Conservation (phyloP, 176 grass and related monocot species). For the bread wheat (Triticum aestivum) region IWGSC_CS_RefSeq_v2.1 NC_057803.1:599963018-599963517, state of each 20-base stretch:
- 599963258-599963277: conserved; percentile 47
- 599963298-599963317: conserved; percentile 17
- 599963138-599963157: conserved; percentile 24
- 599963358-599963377: conserved; percentile 37
- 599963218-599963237: conserved; percentile 44
- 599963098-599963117: conserved; percentile 43
- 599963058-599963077: conserved; percentile 42
- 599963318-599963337: conserved; percentile 16
- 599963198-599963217: conserved; percentile 42
- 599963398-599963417: not conserved
- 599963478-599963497: not conserved
- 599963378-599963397: not conserved
- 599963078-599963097: conserved; percentile 52
- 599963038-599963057: not conserved
- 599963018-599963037: conserved; percentile 46
- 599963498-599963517: not conserved
- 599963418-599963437: conserved; percentile 46
- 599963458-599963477: not conserved
- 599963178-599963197: conserved; percentile 28
- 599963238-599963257: conserved; percentile 16
- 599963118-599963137: conserved; percentile 27
- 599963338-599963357: not conserved
- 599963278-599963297: conserved; percentile 44
- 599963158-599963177: conserved; percentile 25
- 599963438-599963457: not conserved